Base-by-base conservation (phyloP, 257 asterid genomes). In the Nyctanthes arbortristis region DNA sequence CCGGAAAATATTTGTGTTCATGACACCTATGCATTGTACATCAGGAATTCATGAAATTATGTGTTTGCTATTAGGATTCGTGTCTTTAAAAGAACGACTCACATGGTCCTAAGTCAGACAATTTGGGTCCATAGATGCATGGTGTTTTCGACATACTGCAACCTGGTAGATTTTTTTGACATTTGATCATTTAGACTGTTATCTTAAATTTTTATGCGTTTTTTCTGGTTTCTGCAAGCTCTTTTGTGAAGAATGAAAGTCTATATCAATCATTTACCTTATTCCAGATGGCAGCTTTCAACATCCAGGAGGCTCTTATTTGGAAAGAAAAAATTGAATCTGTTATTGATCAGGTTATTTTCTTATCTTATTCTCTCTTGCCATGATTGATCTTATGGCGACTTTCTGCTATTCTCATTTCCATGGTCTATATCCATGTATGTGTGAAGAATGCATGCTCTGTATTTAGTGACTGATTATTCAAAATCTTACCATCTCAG, bases 281-380 rank as follows among this genome's bases (percentile, higher is more conserved):
- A 70, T 73, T 76, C 57, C 91, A 92, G 98, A 89, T 92, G 98
- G 98, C 98, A 75, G 96, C 98, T 84, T 92, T 84, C 85, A 89
- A 89, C 83, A 92, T 92, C 73, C 96, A 89, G 82, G 96, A 92
- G 81, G 90, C 96, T 52, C 89, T 89, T 59, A 61, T 73, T 65
- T 92, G 98, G 98, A 92, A 89, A 74, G 94, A 89, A 69, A 89
- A 89, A 81, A 82, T 92, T 29, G 96, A 92, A 81, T 86, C 79
- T 69, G 87, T 88, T 56, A 92, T 92, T 69, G 98, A 92, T 84
- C 96, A 87, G 98, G 98, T 91, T 68, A 20, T 32, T 73, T 71
- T 63, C 62, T 61, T 63, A 24, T 52, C 70, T 56, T 75, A 65
- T 33, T 68, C 33, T 58, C 66, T 61, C 67, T 75, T 45, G 33